Conservation (phyloP, 73 alveolate species). For the Effrenium voratum region DNA sequence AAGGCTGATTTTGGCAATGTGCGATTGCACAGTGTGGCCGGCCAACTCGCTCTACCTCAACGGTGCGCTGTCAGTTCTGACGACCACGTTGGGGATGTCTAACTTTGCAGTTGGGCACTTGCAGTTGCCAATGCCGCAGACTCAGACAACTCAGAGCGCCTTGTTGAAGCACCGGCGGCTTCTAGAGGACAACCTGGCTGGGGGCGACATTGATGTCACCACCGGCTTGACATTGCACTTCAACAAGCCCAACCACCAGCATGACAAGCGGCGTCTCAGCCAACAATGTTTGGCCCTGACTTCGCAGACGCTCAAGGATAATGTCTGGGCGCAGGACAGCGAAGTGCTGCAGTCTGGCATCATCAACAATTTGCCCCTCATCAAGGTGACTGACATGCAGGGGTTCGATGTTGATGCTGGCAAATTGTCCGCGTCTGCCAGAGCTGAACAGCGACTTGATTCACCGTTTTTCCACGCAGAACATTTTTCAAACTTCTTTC, state of each 20-base stretch:
- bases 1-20: background rate
- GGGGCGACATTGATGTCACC: background rate
- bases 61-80: background rate
- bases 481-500: too few species aligned
- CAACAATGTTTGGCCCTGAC: background rate
- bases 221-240: background rate
- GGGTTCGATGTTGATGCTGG: background rate
- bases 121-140: background rate
- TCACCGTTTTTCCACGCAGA: too few species aligned
- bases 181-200: background rate
- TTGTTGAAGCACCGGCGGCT: background rate
- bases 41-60: background rate
- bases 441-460: slow-evolving; percentile 3
- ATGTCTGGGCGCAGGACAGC: background rate
- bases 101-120: background rate
- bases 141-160: background rate
- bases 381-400: slow-evolving; percentile 6
- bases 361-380: background rate
- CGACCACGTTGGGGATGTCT: background rate
- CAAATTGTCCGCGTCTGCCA: background rate
- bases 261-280: slow-evolving; percentile 10
- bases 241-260: background rate
- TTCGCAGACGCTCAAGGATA: background rate
- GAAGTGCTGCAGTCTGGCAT: background rate
- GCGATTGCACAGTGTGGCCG: slow-evolving; percentile 38